These are phyloP conservation scores for Reutealis trisperma DNA, from an alignment of 345 rosid species.

Conservation along the genomic window DNA sequence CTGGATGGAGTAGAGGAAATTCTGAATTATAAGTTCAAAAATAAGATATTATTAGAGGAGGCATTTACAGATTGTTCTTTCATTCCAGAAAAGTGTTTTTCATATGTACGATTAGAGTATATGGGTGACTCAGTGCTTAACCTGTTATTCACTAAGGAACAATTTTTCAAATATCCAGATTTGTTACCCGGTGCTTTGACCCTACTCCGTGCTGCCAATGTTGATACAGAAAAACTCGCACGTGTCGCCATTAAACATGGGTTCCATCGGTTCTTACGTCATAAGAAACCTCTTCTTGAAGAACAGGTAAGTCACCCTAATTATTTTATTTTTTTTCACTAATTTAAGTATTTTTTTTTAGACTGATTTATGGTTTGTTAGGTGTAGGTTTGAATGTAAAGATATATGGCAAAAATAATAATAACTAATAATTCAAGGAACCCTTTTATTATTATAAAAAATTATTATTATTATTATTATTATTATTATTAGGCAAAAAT, in stretches of 20 bases:
- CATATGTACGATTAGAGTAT: constrained; percentile 54
- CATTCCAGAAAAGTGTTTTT: constrained; percentile 13
- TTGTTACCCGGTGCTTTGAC: constrained; percentile 52
- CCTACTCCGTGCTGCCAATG: constrained; percentile 65
- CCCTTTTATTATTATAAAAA: no score
- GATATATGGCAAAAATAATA: no score
- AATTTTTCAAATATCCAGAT: constrained; percentile 40
- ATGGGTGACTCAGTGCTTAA: constrained; percentile 59
- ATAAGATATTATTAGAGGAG: constrained; percentile 45
- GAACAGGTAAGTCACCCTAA: constrained; percentile 50
- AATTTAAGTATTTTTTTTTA: background rate
- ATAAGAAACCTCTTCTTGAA: constrained; percentile 51
- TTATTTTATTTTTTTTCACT: background rate
- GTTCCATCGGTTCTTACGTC: constrained; percentile 52
- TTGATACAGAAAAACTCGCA: constrained; percentile 66
- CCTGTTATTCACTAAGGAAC: constrained; percentile 36
- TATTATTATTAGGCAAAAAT: no score
- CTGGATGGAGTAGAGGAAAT: constrained; percentile 47
- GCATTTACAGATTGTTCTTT: constrained; percentile 56
- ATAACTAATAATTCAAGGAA: no score
- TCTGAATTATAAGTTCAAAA: constrained; percentile 44
- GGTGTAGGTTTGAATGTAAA: background rate
- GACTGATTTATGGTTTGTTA: background rate
- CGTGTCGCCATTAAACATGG: constrained; percentile 56
- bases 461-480: no score